Conservation (phyloP, 192 early-diverging fungal genomes). For the Umbelopsis vinacea region DNA sequence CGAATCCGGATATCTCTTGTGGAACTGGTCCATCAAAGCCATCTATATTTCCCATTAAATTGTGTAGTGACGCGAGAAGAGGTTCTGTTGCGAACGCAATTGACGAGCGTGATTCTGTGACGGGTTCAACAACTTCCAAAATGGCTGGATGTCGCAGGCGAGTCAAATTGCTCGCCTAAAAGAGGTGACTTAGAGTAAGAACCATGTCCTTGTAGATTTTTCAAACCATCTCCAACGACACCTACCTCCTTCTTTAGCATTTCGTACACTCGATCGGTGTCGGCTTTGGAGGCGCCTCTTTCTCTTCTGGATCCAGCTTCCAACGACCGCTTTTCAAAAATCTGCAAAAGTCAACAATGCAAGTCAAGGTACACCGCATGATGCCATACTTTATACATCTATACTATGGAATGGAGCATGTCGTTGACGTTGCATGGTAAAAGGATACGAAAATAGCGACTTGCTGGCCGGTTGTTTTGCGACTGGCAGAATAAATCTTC, state of each 20-base stretch:
- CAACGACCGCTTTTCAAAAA: slow-evolving; percentile 76
- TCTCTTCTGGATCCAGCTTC: slow-evolving; percentile 56
- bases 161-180: slow-evolving; percentile 61
- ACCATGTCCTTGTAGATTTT: not conserved
- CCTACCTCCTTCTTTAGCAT: slow-evolving; percentile 66
- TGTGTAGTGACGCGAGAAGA: slow-evolving; percentile 63
- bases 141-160: slow-evolving; percentile 80
- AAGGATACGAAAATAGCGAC: slow-evolving; percentile 71
- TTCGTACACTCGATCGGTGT: slow-evolving; percentile 57
- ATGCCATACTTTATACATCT: not conserved
- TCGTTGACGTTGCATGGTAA: not conserved
- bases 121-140: slow-evolving; percentile 75
- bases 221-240: not conserved
- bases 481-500: slow-evolving; percentile 67
- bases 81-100: slow-evolving; percentile 83
- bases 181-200: not conserved
- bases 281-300: slow-evolving; percentile 44
- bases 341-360: slow-evolving; percentile 33
- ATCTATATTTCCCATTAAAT: slow-evolving; percentile 61
- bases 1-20: slow-evolving; percentile 46
- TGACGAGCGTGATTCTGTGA: slow-evolving; percentile 66
- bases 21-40: slow-evolving; percentile 36
- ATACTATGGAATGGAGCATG: not conserved
- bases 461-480: slow-evolving; percentile 59
- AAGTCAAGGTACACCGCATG: not conserved